phyloP scores from a whole-genome alignment of 2,329 filamentous ascomycete species.

The Monilinia fructigena region DNA sequence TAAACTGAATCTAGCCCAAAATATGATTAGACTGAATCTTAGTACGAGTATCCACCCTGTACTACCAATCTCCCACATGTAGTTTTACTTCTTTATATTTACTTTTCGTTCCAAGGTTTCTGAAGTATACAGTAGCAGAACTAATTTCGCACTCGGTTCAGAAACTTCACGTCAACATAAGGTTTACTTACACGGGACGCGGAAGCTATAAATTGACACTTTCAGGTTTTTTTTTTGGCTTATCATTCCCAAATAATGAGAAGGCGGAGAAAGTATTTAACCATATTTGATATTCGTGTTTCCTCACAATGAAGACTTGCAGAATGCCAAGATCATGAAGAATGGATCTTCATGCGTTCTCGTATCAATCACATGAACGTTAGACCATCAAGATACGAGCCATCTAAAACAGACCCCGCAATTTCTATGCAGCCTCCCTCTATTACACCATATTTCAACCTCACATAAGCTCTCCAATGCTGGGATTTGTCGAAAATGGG shows the following conservation, averaged over 20 bases:
- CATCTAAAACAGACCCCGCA: slow-evolving; percentile 17
- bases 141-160: no score
- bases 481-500: not conserved
- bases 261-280: not conserved
- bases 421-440: slow-evolving; percentile 4
- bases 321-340: not conserved
- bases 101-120: no score
- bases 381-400: slow-evolving; percentile 21
- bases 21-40: no score
- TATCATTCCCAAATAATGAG: not conserved
- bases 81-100: no score
- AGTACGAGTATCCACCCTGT: no score
- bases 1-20: no score
- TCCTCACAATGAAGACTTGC: not conserved
- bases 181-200: not conserved
- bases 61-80: no score
- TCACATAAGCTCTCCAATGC: slow-evolving; percentile 3
- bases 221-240: no score
- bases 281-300: not conserved
- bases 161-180: not conserved
- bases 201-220: no score
- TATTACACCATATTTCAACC: slow-evolving; percentile 3
- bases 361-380: slow-evolving; percentile 21
- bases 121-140: no score
- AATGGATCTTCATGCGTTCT: slow-evolving; percentile 16